Evolutionary conservation across 2,329 filamentous ascomycete genomes (phyloP), one percentile per base, ranked within the genome.

Genomic region (Venturia oleaginea): DNA sequence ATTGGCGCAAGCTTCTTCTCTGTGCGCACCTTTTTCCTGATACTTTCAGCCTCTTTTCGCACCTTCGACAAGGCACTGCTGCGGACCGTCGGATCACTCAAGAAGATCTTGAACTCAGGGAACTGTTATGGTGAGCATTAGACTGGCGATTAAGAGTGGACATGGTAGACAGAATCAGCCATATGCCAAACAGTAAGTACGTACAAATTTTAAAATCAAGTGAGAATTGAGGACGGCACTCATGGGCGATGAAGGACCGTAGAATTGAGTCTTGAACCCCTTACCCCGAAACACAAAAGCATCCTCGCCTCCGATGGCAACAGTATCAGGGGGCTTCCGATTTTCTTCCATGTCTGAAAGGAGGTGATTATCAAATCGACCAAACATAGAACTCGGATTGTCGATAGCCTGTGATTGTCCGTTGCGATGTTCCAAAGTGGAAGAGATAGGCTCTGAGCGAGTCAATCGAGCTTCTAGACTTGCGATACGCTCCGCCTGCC

Each of bases 231-330:
- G 51, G 10, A 48, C 34, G 32, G 40, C 51, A 30, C 34, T 63
- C 43, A 42, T 54, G 24, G 38, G 30, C 17, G 46, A 55, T 17
- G 40, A 54, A 15, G 62, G 46, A n/a, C 62, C 62, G 27, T 54
- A 63, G 62, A 55, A 63, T n/a, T 48, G 37, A 37, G 62, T 63
- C 62, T 55, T 63, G 51, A 63, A 63, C 10, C 62, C 51, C 22
- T 38, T 27, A 4, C 62, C 62, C 32, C 43, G 43, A 34, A 63
- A 57, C 3, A 55, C 48, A 32, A 55, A 55, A 32, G 48, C 24
- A 32, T 55, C 48, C 48, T 32, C 48, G 15, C 48, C 48, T 30
- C 48, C 48, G 5, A 55, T 55, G 13, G 48, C 48, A 32, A 55
- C 48, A 15, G 48, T 55, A 19, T 55, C 60, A 43, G 60, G 42